These are phyloP conservation scores for Blepharisma japonicum DNA, from an alignment of 73 alveolate species.

Conservation along the genomic window DNA sequence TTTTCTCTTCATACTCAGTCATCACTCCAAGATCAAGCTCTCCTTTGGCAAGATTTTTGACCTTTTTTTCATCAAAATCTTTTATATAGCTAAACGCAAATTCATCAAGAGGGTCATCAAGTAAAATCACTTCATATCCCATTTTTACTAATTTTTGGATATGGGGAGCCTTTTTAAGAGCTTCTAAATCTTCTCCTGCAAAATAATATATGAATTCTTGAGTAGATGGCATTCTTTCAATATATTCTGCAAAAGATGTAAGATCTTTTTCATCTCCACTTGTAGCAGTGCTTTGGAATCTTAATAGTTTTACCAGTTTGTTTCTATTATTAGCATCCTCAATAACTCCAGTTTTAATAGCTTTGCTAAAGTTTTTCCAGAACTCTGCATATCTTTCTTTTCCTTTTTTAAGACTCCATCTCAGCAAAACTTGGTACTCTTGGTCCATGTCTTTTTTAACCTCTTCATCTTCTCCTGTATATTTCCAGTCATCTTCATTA, in stretches of 20 bases:
- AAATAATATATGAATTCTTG: conserved; percentile 88
- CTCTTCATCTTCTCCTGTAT: conserved; percentile 51
- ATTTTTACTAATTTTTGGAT: conserved; percentile 68
- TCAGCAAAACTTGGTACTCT: conserved; percentile 69
- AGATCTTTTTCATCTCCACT: conserved; percentile 53
- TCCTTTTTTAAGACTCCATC: conserved; percentile 65
- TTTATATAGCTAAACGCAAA: conserved; percentile 76
- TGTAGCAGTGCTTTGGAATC: conserved; percentile 51
- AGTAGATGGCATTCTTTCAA: conserved; percentile 84
- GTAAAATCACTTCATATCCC: conserved; percentile 77
- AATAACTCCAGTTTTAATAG: conserved; percentile 96
- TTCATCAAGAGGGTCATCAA: conserved; percentile 92
- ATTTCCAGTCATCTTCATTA: conserved; percentile 65
- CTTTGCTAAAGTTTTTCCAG: conserved; percentile 95
- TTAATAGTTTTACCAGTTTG: conserved; percentile 92
- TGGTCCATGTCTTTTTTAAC: conserved; percentile 67
- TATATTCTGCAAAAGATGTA: conserved; percentile 79
- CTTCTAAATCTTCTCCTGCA: conserved; percentile 89
- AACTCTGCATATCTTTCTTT: conserved; percentile 84
- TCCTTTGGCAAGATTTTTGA: conserved; percentile 83
- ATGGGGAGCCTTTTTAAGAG: conserved; percentile 79
- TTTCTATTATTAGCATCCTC: conserved; percentile 98
- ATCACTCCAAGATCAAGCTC: conserved; percentile 66
- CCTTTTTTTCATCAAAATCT: conserved; percentile 79
- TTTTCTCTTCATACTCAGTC: conserved; percentile 52